These are phyloP conservation scores for Aspergillus ellipticus DNA, from an alignment of 495 filamentous ascomycete species.

Conservation along the genomic window DNA sequence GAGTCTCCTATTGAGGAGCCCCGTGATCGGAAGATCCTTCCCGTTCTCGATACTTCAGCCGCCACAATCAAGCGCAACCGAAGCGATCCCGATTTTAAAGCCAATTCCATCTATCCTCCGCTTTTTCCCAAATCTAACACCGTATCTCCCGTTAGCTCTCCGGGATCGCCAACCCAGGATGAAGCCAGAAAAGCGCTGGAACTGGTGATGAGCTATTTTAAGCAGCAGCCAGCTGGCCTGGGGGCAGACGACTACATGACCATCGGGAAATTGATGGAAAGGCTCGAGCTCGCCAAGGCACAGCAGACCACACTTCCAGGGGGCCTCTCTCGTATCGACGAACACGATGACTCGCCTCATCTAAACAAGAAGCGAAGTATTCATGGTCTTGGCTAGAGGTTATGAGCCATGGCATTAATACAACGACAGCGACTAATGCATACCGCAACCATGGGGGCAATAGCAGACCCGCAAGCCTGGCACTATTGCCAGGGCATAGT, in stretches of 20 bases:
- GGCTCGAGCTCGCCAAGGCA: conserved; percentile 64
- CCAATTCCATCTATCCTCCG: conserved; percentile 47
- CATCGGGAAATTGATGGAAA: conserved; percentile 82
- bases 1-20: conserved; percentile 66
- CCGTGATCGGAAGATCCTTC: conserved; percentile 13
- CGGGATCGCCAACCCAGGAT: conserved; percentile 76
- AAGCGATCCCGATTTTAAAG: conserved; percentile 44
- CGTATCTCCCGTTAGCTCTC: conserved; percentile 36
- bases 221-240: conserved; percentile 63
- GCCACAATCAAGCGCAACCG: conserved; percentile 43
- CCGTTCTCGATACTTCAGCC: conserved; percentile 20
- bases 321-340: conserved; percentile 63
- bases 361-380: conserved; percentile 54
- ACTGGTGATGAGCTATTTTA: conserved; percentile 79
- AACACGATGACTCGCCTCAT: conserved; percentile 37
- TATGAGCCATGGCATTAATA: background rate
- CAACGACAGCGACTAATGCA: background rate
- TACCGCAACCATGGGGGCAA: background rate
- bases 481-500: background rate
- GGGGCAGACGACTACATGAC: conserved; percentile 78
- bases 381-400: conserved; percentile 35
- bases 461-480: background rate
- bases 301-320: conserved; percentile 59
- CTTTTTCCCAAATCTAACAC: conserved; percentile 35
- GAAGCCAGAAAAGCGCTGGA: conserved; percentile 85